Percentiles rank a stretch among this genome's conserved stretches.
Conservation (phyloP, 2,329 filamentous ascomycete genomes). For the Aspergillus tamarii region DNA sequence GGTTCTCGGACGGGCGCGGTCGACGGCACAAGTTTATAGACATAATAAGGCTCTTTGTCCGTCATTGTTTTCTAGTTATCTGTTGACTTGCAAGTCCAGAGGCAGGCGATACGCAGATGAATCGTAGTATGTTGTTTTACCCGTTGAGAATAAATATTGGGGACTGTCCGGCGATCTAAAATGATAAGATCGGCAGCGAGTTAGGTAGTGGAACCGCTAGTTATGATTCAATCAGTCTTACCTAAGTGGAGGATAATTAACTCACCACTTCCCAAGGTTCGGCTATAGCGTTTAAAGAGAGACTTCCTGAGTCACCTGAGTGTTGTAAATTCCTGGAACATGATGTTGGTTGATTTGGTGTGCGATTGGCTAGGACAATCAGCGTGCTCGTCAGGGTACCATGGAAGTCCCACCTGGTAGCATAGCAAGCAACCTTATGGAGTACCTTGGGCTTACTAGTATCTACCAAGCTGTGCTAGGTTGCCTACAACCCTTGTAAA, state of each 20-base stretch:
- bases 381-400: too few relatives aligned
- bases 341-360: not conserved
- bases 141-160: not conserved
- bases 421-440: too few relatives aligned
- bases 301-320: not conserved
- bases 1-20: slow-evolving; percentile 38
- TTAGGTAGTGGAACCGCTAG: not conserved
- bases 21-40: slow-evolving; percentile 46
- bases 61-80: slow-evolving; percentile 20
- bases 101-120: not conserved
- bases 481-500: not conserved
- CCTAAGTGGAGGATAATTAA: slow-evolving; percentile 1
- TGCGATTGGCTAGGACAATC: too few relatives aligned
- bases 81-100: slow-evolving; percentile 5
- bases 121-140: not conserved
- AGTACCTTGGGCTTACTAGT: too few relatives aligned
- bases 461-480: not conserved
- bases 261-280: not conserved
- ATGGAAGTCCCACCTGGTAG: too few relatives aligned
- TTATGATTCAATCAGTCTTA: not conserved
- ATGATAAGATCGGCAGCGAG: not conserved
- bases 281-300: not conserved
- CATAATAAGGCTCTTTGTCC: slow-evolving; percentile 31
- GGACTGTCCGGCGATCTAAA: not conserved
- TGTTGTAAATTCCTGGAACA: not conserved